phyloP scores from a whole-genome alignment of 2,329 filamentous ascomycete genomes.

The Diaporthe australafricana region DNA sequence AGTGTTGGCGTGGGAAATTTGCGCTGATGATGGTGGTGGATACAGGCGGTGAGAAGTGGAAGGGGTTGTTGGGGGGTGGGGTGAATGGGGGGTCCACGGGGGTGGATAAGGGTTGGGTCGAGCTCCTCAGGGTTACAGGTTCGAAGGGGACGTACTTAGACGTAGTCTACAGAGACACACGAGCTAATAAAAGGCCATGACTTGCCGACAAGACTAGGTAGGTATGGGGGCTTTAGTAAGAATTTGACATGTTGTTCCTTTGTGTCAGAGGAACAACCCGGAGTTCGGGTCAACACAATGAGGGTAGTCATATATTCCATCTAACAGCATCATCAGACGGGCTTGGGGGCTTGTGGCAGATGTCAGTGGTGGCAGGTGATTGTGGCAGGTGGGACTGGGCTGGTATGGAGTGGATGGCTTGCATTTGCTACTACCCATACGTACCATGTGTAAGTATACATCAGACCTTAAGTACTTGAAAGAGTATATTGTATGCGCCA shows the following conservation, averaged over 20 bases:
- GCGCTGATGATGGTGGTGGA: background rate
- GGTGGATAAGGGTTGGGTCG: background rate
- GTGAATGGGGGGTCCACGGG: background rate
- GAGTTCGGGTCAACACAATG: conserved; percentile 2
- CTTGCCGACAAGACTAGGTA: conserved; percentile 18
- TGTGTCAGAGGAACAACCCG: background rate
- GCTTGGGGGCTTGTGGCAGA: too few relatives aligned
- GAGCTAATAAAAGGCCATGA: background rate
- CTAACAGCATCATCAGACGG: conserved; percentile 6
- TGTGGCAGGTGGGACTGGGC: background rate
- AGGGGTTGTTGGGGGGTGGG: background rate
- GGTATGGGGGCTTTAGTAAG: background rate
- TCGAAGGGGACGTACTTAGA: background rate
- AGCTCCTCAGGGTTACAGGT: conserved; percentile 10
- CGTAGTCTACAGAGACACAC: background rate
- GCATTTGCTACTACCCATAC: background rate
- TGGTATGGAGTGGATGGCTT: background rate
- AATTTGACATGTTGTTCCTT: background rate
- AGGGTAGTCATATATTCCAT: background rate
- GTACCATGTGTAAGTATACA: background rate
- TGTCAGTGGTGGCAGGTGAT: background rate
- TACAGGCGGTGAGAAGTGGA: conserved; percentile 2
- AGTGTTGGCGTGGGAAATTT: background rate
- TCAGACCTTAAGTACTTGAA: too few relatives aligned
- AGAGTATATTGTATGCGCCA: background rate